Percentiles rank a stretch among this genome's conserved stretches.
Evolutionary conservation across 495 filamentous ascomycete species (phyloP).

Genomic region (Penicillium turbatum): DNA sequence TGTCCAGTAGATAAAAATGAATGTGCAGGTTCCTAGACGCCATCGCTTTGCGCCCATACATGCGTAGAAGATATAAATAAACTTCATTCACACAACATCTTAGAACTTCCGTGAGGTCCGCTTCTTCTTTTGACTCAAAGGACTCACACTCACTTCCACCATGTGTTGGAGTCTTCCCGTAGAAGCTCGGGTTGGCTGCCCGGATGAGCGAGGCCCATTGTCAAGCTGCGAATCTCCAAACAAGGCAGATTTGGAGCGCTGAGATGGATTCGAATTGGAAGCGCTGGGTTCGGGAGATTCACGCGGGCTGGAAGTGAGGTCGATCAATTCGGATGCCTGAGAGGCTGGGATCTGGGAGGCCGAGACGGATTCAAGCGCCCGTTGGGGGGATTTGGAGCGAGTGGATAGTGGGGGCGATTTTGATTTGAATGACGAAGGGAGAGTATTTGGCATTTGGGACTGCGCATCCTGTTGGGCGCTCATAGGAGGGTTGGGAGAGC

Average conservation of each 20-base stretch:
- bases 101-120: slow-evolving; percentile 14
- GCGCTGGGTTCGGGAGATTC: slow-evolving; percentile 27
- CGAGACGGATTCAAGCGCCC: neutral
- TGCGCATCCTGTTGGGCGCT: slow-evolving; percentile 12
- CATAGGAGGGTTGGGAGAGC: slow-evolving; percentile 14
- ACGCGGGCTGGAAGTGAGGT: slow-evolving; percentile 43
- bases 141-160: slow-evolving; percentile 27
- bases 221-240: slow-evolving; percentile 37
- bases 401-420: slow-evolving; percentile 14
- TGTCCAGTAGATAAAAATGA: neutral
- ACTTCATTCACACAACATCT: neutral
- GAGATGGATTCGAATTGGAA: neutral
- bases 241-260: slow-evolving; percentile 19
- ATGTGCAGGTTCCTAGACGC: slow-evolving; percentile 7
- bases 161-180: slow-evolving; percentile 16
- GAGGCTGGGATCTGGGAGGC: slow-evolving; percentile 16
- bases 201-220: slow-evolving; percentile 15
- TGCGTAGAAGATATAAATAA: neutral
- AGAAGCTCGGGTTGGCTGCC: slow-evolving; percentile 21
- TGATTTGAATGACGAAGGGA: neutral
- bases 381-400: slow-evolving; percentile 5
- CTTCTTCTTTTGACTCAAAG: slow-evolving; percentile 20
- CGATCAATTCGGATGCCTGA: slow-evolving; percentile 34
- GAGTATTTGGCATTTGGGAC: slow-evolving; percentile 4
- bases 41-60: slow-evolving; percentile 3